Evolutionary conservation across 2,329 filamentous ascomycete genomes (phyloP), one percentile per base, ranked within the genome.

Genomic region (Alternaria metachromatica): DNA sequence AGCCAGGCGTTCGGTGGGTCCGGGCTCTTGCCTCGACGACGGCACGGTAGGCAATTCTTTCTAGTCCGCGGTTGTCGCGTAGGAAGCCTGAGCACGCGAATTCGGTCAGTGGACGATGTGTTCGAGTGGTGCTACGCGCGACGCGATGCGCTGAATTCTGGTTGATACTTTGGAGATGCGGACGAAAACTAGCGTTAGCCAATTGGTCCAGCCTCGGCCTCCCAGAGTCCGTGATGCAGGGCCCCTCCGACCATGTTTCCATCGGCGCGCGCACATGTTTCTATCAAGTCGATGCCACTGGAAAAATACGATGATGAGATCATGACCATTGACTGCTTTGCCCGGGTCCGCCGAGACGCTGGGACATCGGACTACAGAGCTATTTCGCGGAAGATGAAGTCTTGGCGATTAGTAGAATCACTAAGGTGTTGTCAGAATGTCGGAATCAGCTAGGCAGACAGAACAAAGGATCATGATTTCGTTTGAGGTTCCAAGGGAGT

Each of bases 381-480:
- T 44, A n/a, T 13, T 21, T 28, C 41, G 3, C 49, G 30, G 21
- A 21, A 28, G 28, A 51, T 46, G 55, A 51, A 58, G 21, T 41
- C 60, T 60, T 66, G 63, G 60, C 60, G 50, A 28, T 20, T 37
- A 15, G 49, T 49, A 48, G 28, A 33, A 26, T 30, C 28, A 33
- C 60, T 65, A 63, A 45, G n/a, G 55, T 25, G 53, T 46, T 37
- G 60, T 65, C 48, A 66, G 59, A 60, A 60, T 8, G 48, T 26
- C 37, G 37, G 21, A 20, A 44, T 9, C 18, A 15, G 23, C n/a
- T 41, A 18, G 25, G 33, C 15, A n/a, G 6, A 26, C 25, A 20
- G n/a, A 5, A 41, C n/a, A 44, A 25, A 26, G 30, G 30, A 30
- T 33, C 28, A 23, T 33, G 20, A 49, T 21, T n/a, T n/a, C 21